phyloP scores from a whole-genome alignment of 2,329 filamentous ascomycete genomes.

The Lecanosticta acicola region DNA sequence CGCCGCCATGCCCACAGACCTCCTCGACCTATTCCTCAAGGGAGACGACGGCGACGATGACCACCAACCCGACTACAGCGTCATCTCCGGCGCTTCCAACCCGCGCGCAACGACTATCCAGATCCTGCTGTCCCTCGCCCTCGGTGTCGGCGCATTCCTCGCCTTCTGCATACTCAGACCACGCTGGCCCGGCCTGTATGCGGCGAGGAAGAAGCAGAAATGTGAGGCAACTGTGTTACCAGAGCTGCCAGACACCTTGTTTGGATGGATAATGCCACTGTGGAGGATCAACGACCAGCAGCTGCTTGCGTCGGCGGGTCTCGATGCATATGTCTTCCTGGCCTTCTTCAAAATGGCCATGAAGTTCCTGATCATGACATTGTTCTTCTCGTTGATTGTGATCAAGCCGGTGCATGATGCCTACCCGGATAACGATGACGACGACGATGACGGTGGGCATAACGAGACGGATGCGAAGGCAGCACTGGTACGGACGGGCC shows the following conservation, averaged over 20 bases:
- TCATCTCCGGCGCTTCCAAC: conserved; percentile 31
- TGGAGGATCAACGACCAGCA: conserved; percentile 84
- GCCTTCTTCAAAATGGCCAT: conserved; percentile 95
- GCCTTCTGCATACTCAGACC: conserved; percentile 78
- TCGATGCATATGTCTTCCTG: conserved; percentile 94
- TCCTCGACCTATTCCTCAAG: conserved; percentile 1
- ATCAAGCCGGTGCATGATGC: conserved; percentile 80
- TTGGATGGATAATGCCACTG: conserved; percentile 87
- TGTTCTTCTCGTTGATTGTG: conserved; percentile 74
- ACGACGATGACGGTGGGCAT: conserved; percentile 16
- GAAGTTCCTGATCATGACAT: conserved; percentile 70
- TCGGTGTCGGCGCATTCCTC: conserved; percentile 67
- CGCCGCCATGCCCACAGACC: not conserved
- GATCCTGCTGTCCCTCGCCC: conserved; percentile 62
- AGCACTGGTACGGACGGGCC: conserved; percentile 3
- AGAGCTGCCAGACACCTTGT: conserved; percentile 72
- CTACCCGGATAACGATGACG: conserved; percentile 45
- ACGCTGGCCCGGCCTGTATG: conserved; percentile 86
- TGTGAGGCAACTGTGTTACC: conserved; percentile 64
- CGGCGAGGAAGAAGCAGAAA: conserved; percentile 74
- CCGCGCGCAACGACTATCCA: conserved; percentile 53
- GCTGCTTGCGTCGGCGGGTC: conserved; percentile 78
- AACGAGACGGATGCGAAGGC: conserved; percentile 12
- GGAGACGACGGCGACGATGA: conserved; percentile 9
- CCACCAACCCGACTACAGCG: conserved; percentile 5